phyloP scores from a whole-genome alignment of 2,329 filamentous ascomycete genomes.

The Colletotrichum musae region DNA sequence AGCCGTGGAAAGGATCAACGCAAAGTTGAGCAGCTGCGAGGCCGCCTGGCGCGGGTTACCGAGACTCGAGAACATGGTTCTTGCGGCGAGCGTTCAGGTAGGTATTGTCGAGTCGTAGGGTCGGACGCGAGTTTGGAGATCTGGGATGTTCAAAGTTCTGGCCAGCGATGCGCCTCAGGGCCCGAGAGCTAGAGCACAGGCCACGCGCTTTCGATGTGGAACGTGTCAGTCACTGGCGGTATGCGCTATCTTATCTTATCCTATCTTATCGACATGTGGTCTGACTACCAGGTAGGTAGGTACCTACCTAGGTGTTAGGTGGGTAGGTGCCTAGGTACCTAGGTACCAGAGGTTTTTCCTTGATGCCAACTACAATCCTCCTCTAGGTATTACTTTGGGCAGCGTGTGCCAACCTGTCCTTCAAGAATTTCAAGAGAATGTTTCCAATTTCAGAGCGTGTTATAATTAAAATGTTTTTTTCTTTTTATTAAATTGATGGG shows the following conservation, averaged over 20 bases:
- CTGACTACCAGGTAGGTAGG: too few relatives aligned
- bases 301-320: too few relatives aligned
- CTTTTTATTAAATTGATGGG: too few relatives aligned
- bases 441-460: too few relatives aligned
- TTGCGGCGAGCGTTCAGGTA: slow-evolving; percentile 7
- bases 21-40: slow-evolving; percentile 90
- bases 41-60: slow-evolving; percentile 85
- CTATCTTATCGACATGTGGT: slow-evolving; percentile 9
- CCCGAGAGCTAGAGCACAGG: slow-evolving; percentile 32
- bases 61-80: slow-evolving; percentile 77
- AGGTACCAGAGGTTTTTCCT: too few relatives aligned
- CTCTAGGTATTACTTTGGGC: too few relatives aligned
- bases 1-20: slow-evolving; percentile 88
- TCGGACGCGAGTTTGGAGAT: slow-evolving; percentile 1
- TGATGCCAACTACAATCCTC: too few relatives aligned
- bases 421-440: too few relatives aligned
- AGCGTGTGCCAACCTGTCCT: too few relatives aligned
- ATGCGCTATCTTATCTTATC: slow-evolving; percentile 32
- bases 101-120: slow-evolving; percentile 13
- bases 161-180: slow-evolving; percentile 34
- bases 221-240: slow-evolving; percentile 31
- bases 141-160: slow-evolving; percentile 30
- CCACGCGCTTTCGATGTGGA: slow-evolving; percentile 26
- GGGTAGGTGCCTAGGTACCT: too few relatives aligned
- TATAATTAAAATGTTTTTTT: too few relatives aligned